A percentile compares a stretch with the other conserved stretches of the same genome.
Evolutionary conservation across 305 asterid genomes (phyloP).

Genomic region (Striga hermonthica): DNA sequence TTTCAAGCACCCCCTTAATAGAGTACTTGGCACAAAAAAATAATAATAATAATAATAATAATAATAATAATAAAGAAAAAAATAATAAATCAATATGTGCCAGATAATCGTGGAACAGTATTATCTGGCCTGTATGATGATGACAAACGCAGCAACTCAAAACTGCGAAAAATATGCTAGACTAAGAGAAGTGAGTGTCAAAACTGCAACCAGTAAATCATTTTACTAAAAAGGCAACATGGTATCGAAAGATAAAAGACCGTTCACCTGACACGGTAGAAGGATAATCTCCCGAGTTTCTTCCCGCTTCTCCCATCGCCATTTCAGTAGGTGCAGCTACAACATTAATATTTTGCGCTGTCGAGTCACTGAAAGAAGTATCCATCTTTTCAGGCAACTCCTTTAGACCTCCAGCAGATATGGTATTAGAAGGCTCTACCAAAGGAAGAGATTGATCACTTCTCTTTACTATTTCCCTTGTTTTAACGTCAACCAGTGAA

Average conservation of each 20-base stretch:
- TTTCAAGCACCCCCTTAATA: too few relatives aligned
- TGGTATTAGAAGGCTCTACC: slow-evolving; percentile 39
- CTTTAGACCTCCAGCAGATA: slow-evolving; percentile 30
- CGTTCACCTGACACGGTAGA: slow-evolving; percentile 48
- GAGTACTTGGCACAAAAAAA: not conserved
- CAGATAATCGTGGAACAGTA: too few relatives aligned
- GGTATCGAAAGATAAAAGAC: slow-evolving; percentile 25
- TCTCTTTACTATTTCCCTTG: slow-evolving; percentile 29
- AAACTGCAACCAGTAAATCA: slow-evolving; percentile 3
- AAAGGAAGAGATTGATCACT: slow-evolving; percentile 35
- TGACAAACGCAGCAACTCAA: slow-evolving; percentile 19
- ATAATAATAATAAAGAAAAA: too few relatives aligned
- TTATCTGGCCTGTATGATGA: not conserved
- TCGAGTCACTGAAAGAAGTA: slow-evolving; percentile 33
- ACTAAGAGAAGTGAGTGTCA: slow-evolving; percentile 17
- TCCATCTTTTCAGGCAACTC: slow-evolving; percentile 32
- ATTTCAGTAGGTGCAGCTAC: slow-evolving; percentile 39
- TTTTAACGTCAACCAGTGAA: slow-evolving; percentile 31
- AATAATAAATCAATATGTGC: too few relatives aligned
- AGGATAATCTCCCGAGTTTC: slow-evolving; percentile 27
- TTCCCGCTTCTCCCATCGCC: slow-evolving; percentile 38
- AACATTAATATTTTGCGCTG: slow-evolving; percentile 36
- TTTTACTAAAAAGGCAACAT: slow-evolving; percentile 18
- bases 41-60: too few relatives aligned
- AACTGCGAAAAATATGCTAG: slow-evolving; percentile 23